Base-by-base conservation (phyloP, 371 early-diverging fungal genomes). In the Mortierella sp. region DNA sequence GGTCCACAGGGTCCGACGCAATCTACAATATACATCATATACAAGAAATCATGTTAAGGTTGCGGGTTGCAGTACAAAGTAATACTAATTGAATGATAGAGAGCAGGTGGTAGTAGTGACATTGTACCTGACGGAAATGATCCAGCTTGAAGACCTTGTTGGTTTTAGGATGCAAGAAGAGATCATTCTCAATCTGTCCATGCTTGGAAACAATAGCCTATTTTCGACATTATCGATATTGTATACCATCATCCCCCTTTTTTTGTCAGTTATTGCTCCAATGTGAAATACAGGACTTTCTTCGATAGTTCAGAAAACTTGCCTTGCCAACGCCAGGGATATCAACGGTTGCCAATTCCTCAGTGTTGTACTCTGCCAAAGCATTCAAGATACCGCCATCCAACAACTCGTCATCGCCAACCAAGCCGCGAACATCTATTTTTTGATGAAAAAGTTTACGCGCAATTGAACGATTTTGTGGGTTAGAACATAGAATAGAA, bases 371-470 rank as follows among this genome's bases (percentile, higher is more conserved):
- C 68, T 95, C 90, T 58, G 89, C 92, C 68, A 97, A 85, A 8
- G 94, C 90, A 9, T 85, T 77, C n/a, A 89, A 71, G 60, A 97
- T 91, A 33, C 90, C 92, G 38, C 88, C 87, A 63, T 95, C 90
- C 60, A 97, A 84, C 7, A 90, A 88, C 4, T 89, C 92, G 69
- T 97, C 96, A 84, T 98, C 90, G 63, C 90, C 89, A 52, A 97
- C 87, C 63, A 97, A 88, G 4, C 90, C 92, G 38, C 95, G 94
- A 60, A 98, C 90, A 87, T 97, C 98, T 97, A 86, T 48, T 19
- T 16, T 6, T n/a, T n/a, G n/a, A n/a, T 48, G 19, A 16, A 43
- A 48, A 48, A 11, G 19, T 19, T 48, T 6, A 48, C 48, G 48
- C 19, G 48, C 48, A 48, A 48, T 47, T 48, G 48, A 48, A 19